Evolutionary conservation across 805 yeast species (phyloP), one percentile per base, ranked within the genome.

Genomic region (Schizosaccharomyces japonicus): DNA sequence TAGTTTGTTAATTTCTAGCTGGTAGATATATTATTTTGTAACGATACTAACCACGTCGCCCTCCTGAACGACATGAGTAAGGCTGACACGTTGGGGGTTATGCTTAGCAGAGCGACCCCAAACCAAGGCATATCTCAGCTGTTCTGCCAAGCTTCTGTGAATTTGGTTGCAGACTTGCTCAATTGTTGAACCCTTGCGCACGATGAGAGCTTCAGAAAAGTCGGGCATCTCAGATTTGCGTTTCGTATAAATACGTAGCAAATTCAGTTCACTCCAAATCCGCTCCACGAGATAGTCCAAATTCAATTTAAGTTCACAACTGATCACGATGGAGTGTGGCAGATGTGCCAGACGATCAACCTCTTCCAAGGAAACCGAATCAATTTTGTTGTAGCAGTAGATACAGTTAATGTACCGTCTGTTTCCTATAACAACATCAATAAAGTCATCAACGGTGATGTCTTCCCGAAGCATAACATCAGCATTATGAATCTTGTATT

Each of bases 31-130:
- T 25, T 67, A 84, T 64, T 84, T 87, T 19, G 95, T 75, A 46
- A 87, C 83, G 49, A 87, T 74, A 47, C 90, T 78, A 21, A 90
- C 87, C 15, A 87, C 98, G 59, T 87, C 98, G 58, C 85, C 95
- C 59, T 87, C 96, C 54, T 80, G 75, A 11, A 90, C 78, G 32
- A 66, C 66, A 60, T 87, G 98, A 52, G 59, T 72, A 49, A 87
- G 66, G 0, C 98, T 96, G 67, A 96, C 87, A 59, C 87, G 87
- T 58, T 87, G 98, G 3, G 96, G 96, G 31, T 87, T 81, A 59
- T 83, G 94, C 60, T 90, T 90, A 5, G 95, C 80, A 44, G 92
- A 78, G 1, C 85, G 75, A 0, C 98, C 98, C 95, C 96, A 87
- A 4, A 87, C 95, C 57, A 84, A 63, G 0, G 96, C 96, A 60